Conservation (phyloP, 2,329 filamentous ascomycete genomes). For the Pseudogymnoascus sp. region DNA sequence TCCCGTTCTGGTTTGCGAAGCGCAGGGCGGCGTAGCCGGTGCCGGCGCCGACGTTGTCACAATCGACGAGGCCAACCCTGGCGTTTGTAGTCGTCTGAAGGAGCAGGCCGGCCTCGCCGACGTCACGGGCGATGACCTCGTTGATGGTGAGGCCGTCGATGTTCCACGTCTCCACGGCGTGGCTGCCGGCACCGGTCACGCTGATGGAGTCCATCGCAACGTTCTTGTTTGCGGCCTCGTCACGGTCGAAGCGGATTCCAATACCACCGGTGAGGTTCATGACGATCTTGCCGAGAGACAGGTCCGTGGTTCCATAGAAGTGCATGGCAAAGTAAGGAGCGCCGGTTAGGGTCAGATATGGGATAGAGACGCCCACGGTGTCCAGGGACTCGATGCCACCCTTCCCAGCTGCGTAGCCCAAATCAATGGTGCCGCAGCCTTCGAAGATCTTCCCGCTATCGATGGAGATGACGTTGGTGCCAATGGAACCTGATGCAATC, state of each 20-base stretch:
- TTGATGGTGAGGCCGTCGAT: conserved; percentile 45
- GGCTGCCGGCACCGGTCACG: conserved; percentile 44
- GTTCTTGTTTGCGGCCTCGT: conserved; percentile 42
- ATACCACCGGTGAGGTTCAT: conserved; percentile 47
- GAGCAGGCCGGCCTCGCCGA: conserved; percentile 48
- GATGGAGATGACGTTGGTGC: conserved; percentile 43
- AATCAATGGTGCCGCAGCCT: conserved; percentile 48
- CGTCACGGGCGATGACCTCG: conserved; percentile 43
- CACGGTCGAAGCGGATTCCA: conserved; percentile 50
- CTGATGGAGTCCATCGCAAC: conserved; percentile 44
- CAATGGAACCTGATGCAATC: conserved; percentile 46
- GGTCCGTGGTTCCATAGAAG: conserved; percentile 42
- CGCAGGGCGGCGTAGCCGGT: conserved; percentile 49
- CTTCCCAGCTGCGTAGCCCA: conserved; percentile 33
- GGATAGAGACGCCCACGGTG: conserved; percentile 42
- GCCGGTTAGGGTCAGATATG: conserved; percentile 48
- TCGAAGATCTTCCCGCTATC: conserved; percentile 47
- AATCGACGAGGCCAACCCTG: conserved; percentile 45
- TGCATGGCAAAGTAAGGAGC: conserved; percentile 49
- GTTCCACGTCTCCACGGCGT: conserved; percentile 52
- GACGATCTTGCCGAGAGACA: conserved; percentile 43
- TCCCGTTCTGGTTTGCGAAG: conserved; percentile 48
- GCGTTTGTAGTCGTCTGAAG: conserved; percentile 46
- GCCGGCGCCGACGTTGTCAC: conserved; percentile 43
- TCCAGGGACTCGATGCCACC: conserved; percentile 46